These are phyloP conservation scores for Eremochloa ophiuroides DNA, from an alignment of 176 grass and related monocot genomes.

Conservation along the genomic window DNA sequence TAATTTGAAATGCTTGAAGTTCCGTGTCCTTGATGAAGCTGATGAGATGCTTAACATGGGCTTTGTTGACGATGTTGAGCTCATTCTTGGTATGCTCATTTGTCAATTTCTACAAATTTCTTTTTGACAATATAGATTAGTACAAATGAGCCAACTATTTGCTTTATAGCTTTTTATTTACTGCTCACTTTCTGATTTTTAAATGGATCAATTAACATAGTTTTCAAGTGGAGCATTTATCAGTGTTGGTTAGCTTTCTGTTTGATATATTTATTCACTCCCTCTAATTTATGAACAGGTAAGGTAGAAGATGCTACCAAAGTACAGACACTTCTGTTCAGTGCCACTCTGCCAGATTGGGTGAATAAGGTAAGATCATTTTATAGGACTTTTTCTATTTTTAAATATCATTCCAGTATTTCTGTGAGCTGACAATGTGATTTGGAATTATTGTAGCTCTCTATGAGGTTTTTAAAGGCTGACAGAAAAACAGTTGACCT, in stretches of 20 bases:
- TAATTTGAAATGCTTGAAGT: slow-evolving; percentile 71
- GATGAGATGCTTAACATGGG: slow-evolving; percentile 99
- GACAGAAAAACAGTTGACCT: slow-evolving; percentile 84
- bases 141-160: not conserved
- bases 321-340: slow-evolving; percentile 96
- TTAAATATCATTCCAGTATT: not conserved
- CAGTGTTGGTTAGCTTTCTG: not conserved
- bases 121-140: not conserved
- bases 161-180: not conserved
- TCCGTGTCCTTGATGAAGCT: slow-evolving; percentile 94
- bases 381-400: not conserved
- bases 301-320: slow-evolving; percentile 87
- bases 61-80: slow-evolving; percentile 90
- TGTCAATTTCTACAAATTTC: not conserved
- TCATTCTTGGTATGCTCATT: slow-evolving; percentile 79
- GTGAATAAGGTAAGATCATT: slow-evolving; percentile 60
- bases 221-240: not conserved
- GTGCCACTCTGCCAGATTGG: slow-evolving; percentile 88
- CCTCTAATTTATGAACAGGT: slow-evolving; percentile 39
- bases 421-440: not conserved
- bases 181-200: not conserved
- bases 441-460: slow-evolving; percentile 52
- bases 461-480: slow-evolving; percentile 69
- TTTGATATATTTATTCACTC: not conserved
- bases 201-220: too few relatives aligned